Evolutionary conservation across 148 eudicot species (phyloP).

Genomic region (Silene uniflora): DNA sequence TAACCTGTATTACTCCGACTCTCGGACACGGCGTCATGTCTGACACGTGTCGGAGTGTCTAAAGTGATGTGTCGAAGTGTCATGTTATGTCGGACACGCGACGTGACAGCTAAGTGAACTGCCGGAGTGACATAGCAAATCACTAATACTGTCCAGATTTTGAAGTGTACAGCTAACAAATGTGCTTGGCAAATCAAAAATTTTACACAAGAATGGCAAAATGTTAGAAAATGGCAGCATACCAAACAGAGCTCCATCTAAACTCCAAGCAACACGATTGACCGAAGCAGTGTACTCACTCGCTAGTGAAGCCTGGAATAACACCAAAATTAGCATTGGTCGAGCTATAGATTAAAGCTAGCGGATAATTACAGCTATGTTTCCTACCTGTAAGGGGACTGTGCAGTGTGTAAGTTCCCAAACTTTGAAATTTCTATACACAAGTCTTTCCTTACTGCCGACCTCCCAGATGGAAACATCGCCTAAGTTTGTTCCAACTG

Average conservation of each 20-base stretch:
- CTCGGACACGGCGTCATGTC: no score
- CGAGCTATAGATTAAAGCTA: neutral
- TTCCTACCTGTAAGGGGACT: slow-evolving; percentile 55
- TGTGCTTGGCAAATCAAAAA: neutral
- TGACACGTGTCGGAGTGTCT: no score
- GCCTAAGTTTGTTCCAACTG: slow-evolving; percentile 81
- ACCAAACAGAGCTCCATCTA: slow-evolving; percentile 86
- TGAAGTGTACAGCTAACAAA: neutral
- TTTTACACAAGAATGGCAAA: neutral
- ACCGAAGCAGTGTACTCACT: slow-evolving; percentile 75
- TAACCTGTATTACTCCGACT: no score
- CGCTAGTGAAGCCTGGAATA: slow-evolving; percentile 54
- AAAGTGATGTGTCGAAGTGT: no score
- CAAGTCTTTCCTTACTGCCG: slow-evolving; percentile 65
- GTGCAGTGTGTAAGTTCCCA: slow-evolving; percentile 65
- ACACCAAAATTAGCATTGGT: slow-evolving; percentile 16
- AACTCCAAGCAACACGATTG: slow-evolving; percentile 90
- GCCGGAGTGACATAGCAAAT: no score
- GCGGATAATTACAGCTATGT: neutral
- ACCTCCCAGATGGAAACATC: slow-evolving; percentile 85
- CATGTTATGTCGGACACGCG: no score
- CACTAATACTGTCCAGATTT: neutral
- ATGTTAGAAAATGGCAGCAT: slow-evolving; percentile 19
- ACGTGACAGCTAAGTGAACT: no score
- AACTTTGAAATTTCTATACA: slow-evolving; percentile 60